phyloP scores from a whole-genome alignment of 2,329 filamentous ascomycete genomes.

The Gaeumannomyces sp. region DNA sequence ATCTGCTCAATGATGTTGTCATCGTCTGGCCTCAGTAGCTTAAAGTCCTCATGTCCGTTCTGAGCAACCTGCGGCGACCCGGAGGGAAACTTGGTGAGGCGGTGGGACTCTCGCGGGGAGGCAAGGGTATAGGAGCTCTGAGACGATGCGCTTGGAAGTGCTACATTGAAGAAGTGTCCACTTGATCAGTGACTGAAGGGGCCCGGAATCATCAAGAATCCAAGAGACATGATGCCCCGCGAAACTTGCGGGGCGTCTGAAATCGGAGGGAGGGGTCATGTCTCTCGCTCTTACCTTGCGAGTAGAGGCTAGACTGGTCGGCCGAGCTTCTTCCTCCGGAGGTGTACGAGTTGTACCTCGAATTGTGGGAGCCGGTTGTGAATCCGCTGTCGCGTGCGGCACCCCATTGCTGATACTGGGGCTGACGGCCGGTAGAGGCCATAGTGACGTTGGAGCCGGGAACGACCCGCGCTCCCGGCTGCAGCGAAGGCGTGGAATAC shows the following conservation, averaged over 20 bases:
- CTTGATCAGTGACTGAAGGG: not conserved
- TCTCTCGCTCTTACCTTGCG: conserved; percentile 39
- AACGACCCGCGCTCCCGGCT: conserved; percentile 46
- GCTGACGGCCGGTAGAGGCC: conserved; percentile 63
- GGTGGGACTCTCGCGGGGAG: conserved; percentile 49
- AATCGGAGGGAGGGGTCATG: not conserved
- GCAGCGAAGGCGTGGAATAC: conserved; percentile 34
- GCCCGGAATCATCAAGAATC: not conserved
- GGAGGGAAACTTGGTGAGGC: conserved; percentile 47
- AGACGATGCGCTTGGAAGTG: conserved; percentile 49
- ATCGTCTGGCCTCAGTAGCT: conserved; percentile 68
- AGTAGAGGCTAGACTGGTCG: conserved; percentile 50
- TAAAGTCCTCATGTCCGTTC: conserved; percentile 42
- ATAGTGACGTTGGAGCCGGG: conserved; percentile 62
- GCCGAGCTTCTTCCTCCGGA: conserved; percentile 51
- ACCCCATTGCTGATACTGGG: conserved; percentile 76
- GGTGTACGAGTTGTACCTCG: conserved; percentile 59
- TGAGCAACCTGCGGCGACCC: conserved; percentile 22
- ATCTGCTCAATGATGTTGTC: conserved; percentile 83
- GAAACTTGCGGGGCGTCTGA: not conserved
- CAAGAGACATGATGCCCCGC: not conserved
- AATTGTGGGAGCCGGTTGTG: conserved; percentile 43
- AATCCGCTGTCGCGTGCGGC: conserved; percentile 50
- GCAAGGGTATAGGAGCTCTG: conserved; percentile 47
- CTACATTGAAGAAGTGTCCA: conserved; percentile 43